Evolutionary conservation across 2,329 filamentous ascomycete genomes (phyloP), one percentile per base, ranked within the genome.

Genomic region (Daldinia eschscholtzii): DNA sequence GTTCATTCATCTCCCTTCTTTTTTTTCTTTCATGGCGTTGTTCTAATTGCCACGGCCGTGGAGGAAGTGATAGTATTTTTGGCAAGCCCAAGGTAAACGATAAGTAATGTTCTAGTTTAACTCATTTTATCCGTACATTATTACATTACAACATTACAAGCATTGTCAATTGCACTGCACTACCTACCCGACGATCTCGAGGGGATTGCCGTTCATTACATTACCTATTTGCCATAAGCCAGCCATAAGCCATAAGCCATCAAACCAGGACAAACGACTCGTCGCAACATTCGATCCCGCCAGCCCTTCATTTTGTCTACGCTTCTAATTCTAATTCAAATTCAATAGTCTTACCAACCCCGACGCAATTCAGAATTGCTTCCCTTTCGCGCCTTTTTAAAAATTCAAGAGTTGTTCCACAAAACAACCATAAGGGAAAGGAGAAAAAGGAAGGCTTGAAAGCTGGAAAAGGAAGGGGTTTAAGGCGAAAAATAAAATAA

Each of bases 211-310:
- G 26, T 35, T 35, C 33, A 33, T 30, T 52, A 52, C 42, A 57
- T 53, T 37, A 13, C 10, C 35, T 12, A 39, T 39, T 5, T 9
- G 33, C 33, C 33, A 35, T 35, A 33, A 33, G 30, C 30, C 30
- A 33, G 30, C 30, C 30, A 33, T 35, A 35, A 35, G 10, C 33
- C 33, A 35, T 35, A 6, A 35, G 10, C 7, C 10, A 7, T 9
- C 6, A 35, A 35, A 7, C 7, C 33, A 35, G 58, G 61, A 53
- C 68, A 67, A 71, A 66, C 66, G 67, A 71, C 44, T 18, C 46
- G 60, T 72, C 68, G 70, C 66, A 71, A 70, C 70, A 55, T 68
- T 64, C 66, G 68, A 71, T 67, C 66, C 66, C 55, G 33, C 46
- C 39, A 44, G 62, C 61, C 70, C 64, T 71, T 72, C 62, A 66